A percentile compares a stretch with the other conserved stretches of the same genome.
Evolutionary conservation across 495 filamentous ascomycete species (phyloP).

Genomic region (Talaromyces thailandensis): DNA sequence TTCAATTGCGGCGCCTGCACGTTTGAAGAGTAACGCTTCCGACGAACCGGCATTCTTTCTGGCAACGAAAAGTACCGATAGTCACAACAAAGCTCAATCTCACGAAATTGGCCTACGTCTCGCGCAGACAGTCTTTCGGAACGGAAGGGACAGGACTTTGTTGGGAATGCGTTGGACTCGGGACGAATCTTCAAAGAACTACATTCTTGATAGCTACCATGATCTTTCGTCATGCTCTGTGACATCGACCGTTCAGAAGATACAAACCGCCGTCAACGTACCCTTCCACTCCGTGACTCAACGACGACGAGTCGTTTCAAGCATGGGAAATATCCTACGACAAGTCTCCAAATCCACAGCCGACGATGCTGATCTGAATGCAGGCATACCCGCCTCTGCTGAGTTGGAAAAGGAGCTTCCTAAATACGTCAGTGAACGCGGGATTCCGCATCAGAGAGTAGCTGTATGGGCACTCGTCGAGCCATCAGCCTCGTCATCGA

Average conservation of each 20-base stretch:
- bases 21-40: constrained; percentile 19
- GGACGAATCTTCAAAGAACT: constrained; percentile 14
- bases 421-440: constrained; percentile 42
- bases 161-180: constrained; percentile 46
- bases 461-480: constrained; percentile 71
- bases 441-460: constrained; percentile 39
- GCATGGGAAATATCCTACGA: constrained; percentile 79
- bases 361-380: constrained; percentile 27
- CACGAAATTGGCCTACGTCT: constrained; percentile 48
- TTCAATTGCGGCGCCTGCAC: constrained; percentile 20
- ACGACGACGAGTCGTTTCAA: constrained; percentile 51
- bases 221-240: constrained; percentile 26
- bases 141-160: constrained; percentile 55
- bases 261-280: constrained; percentile 24
- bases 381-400: constrained; percentile 56
- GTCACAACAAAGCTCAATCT: not conserved
- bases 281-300: constrained; percentile 57
- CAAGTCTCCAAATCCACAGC: constrained; percentile 41
- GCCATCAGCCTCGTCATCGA: constrained; percentile 9
- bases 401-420: constrained; percentile 65
- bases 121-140: constrained; percentile 70
- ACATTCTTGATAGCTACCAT: constrained; percentile 14
- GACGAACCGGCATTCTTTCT: constrained; percentile 28
- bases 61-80: constrained; percentile 6
- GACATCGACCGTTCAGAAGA: constrained; percentile 10